Conservation (phyloP, 2,329 filamentous ascomycete genomes). For the Aspergillus nomiae region DNA sequence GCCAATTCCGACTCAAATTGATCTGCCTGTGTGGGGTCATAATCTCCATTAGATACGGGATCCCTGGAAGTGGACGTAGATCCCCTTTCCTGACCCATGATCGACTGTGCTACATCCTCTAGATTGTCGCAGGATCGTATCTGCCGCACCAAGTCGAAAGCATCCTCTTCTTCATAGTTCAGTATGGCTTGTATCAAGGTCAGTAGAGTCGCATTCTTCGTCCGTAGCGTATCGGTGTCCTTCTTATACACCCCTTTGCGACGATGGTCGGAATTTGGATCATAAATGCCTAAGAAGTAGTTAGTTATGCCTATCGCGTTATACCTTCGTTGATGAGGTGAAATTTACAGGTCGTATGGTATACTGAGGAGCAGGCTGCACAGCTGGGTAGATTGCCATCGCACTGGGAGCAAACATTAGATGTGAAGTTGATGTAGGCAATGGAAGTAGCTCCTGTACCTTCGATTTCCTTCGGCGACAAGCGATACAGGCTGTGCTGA, state of each 20-base stretch:
- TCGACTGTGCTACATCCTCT: conserved; percentile 64
- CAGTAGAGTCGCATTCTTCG: conserved; percentile 82
- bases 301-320: conserved; percentile 12
- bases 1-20: conserved; percentile 77
- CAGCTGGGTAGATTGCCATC: conserved; percentile 90
- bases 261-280: conserved; percentile 92
- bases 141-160: conserved; percentile 75
- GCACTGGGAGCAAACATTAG: conserved; percentile 55
- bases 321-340: not conserved
- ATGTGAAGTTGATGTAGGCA: conserved; percentile 1
- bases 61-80: conserved; percentile 44
- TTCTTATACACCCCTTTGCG: conserved; percentile 97
- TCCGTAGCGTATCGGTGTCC: conserved; percentile 85
- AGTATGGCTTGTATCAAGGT: conserved; percentile 91
- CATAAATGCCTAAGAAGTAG: conserved; percentile 75
- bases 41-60: conserved; percentile 31
- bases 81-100: conserved; percentile 57
- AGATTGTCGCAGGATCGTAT: conserved; percentile 83
- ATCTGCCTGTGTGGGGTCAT: conserved; percentile 43
- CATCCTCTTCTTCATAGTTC: conserved; percentile 86
- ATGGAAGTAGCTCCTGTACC: conserved; percentile 33
- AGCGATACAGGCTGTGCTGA: conserved; percentile 82
- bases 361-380: conserved; percentile 93
- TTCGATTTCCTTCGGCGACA: conserved; percentile 79
- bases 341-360: conserved; percentile 53